phyloP scores from a whole-genome alignment of 2,329 filamentous ascomycete species.

The Apiospora kogelbergensis region DNA sequence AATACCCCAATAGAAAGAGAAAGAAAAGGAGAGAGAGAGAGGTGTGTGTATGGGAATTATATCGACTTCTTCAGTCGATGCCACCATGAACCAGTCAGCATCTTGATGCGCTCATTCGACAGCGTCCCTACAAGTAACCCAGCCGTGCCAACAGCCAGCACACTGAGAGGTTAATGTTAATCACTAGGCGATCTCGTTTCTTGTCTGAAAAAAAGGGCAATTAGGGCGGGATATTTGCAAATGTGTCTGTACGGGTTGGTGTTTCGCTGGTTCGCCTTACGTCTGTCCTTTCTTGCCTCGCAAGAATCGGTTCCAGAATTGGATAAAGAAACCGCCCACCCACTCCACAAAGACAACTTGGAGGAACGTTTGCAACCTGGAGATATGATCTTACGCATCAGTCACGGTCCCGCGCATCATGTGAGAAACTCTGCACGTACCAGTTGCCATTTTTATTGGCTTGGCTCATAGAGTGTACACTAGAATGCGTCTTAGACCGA shows the following conservation, averaged over 20 bases:
- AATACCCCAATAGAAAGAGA: neutral
- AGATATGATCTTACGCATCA: neutral
- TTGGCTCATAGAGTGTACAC: conserved; percentile 21
- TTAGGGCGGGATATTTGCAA: neutral
- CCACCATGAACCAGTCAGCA: neutral
- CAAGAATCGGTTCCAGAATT: conserved; percentile 28
- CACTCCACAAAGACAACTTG: conserved; percentile 38
- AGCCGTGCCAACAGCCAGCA: conserved; percentile 11
- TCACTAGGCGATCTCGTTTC: neutral
- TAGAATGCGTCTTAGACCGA: conserved; percentile 19
- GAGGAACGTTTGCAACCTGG: conserved; percentile 36
- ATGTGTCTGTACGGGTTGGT: neutral
- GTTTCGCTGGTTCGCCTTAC: conserved; percentile 23
- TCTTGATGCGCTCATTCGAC: conserved; percentile 2
- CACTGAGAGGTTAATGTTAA: conserved; percentile 4
- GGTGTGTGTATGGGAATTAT: neutral
- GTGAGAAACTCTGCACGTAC: conserved; percentile 1
- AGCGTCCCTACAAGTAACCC: conserved; percentile 9
- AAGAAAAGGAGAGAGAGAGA: neutral
- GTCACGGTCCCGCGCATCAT: neutral
- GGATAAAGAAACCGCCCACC: conserved; percentile 36
- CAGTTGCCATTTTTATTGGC: conserved; percentile 22
- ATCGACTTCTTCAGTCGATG: neutral
- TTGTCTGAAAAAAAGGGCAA: neutral
- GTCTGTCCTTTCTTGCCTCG: conserved; percentile 25